Evolutionary conservation across 116 monocot species (phyloP), one percentile per base, ranked within the genome.

Genomic region (Cymodocea nodosa): DNA sequence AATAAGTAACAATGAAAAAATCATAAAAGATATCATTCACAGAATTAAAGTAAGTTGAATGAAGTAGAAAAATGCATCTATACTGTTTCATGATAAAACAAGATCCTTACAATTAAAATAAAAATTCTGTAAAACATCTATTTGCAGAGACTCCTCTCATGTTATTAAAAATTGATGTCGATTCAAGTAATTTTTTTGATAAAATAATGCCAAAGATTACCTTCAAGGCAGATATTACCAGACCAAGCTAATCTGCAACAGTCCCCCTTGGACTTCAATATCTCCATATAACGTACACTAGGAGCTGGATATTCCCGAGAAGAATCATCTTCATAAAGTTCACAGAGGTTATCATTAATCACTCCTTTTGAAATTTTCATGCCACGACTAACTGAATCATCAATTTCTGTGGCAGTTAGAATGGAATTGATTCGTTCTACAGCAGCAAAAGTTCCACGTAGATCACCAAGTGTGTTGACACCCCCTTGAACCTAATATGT

Each of bases 401-500:
- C 94, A 68, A 87, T 75, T 30, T 90, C 85, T 53, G 82, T 60
- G 14, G 77, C 66, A 36, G 81, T 76, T 59, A 95, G 50, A 74
- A 90, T 74, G 66, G 85, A 81, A 81, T 95, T 95, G 63, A 95
- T 90, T 51, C 94, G 70, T 61, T 87, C 90, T 49, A 85, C 77
- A 69, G 94, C 82, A 73, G 90, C 87, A 62, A 90, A 75, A 24
- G 81, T 81, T 36, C 84, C 79, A 52, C 94, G 90, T 52, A 95
- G 82, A 81, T 95, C 90, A 65, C 90, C 94, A 71, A 95, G 79
- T 44, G 94, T 95, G 78, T 85, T 95, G 11, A 95, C 90, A 72
- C 79, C 87, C 48, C 94, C 94, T 95, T 95, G 94, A 67, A 95
- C 94, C 94, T 95, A 79, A 30, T 64, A 63, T 35, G 12, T 34